phyloP scores from a whole-genome alignment of 768 basidiomycete genomes.

The Rhodotorula kratochvilovae region DNA sequence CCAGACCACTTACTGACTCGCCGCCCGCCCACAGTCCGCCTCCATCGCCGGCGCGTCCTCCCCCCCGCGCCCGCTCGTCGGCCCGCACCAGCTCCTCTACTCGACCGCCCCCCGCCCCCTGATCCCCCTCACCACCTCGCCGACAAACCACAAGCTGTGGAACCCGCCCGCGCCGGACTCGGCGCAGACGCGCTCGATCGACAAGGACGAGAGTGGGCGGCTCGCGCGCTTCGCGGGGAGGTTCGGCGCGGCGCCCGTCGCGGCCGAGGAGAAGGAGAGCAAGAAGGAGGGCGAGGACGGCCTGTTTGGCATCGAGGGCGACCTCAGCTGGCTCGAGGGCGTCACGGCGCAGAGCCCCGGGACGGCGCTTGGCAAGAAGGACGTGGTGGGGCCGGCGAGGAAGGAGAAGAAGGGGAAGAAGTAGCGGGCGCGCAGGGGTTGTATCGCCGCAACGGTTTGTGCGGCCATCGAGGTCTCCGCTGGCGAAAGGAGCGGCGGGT shows the following conservation, averaged over 20 bases:
- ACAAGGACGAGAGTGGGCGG: constrained; percentile 34
- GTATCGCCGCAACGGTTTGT: no score
- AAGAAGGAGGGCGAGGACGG: background rate
- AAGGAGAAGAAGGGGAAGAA: constrained; percentile 35
- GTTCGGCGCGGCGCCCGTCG: constrained; percentile 2
- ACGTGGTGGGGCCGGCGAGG: constrained; percentile 27
- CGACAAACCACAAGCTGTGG: constrained; percentile 37
- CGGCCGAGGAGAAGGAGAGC: background rate
- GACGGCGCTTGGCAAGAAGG: constrained; percentile 22
- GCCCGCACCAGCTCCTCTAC: constrained; percentile 30
- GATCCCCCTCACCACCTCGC: constrained; percentile 36
- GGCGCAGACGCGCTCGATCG: constrained; percentile 9
- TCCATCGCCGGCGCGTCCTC: background rate
- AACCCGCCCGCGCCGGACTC: constrained; percentile 37
- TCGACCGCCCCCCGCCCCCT: constrained; percentile 31
- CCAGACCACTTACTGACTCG: no score
- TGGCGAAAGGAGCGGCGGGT: no score
- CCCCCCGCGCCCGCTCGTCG: constrained; percentile 12
- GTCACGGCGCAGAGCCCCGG: constrained; percentile 26
- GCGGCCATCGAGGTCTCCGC: no score
- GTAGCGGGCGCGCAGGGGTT: background rate
- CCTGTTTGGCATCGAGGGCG: constrained; percentile 29
- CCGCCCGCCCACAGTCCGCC: background rate
- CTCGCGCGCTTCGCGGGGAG: constrained; percentile 20
- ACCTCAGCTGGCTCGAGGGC: constrained; percentile 31